Base-by-base conservation (phyloP, 2,329 filamentous ascomycete genomes). In the Trichoderma koningiopsis region DNA sequence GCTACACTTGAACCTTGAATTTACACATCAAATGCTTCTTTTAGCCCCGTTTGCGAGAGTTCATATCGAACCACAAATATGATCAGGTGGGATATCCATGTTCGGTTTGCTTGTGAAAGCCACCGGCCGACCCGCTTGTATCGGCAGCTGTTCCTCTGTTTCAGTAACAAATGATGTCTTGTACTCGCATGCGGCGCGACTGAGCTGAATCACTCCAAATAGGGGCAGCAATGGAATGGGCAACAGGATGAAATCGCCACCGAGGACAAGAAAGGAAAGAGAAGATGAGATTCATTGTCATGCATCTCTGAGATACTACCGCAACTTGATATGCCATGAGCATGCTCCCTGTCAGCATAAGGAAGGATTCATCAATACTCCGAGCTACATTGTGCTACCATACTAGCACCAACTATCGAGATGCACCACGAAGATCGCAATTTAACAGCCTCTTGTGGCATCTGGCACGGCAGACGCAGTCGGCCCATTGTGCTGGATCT, bases 401-500 rank as follows among this genome's bases (percentile, higher is more conserved):
- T 43, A 24, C 57, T 60, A 43, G 57, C 19, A 14, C 27, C 61
- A 64, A 43, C 40, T 61, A 43, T 56, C 49, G 49, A 43, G 61
- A 64, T 33, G 33, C 33, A 64, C 61, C 13, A 7, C 49, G 61
- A 64, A 55, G 61, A 64, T 64, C 61, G 14, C 61, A 64, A 64
- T 64, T 64, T 64, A 52, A 43, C 11, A 19, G 37, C 61, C 61
- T 35, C 13, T 40, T 43, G 49, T 31, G 24, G 61, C 52, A 16
- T 64, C 29, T 56, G 19, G 27, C 19, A 22, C 61, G 27, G 35
- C 27, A 52, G 16, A 43, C 13, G 52, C 7, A 56, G 19, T 64
- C 61, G 61, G 61, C 35, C 61, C 61, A 64, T 43, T 64, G 35
- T 31, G 24, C 33, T 64, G 61, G 61, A 64, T 64, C 61, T 29